Evolutionary conservation across 306 rosid genomes (phyloP).

Genomic region (Prosopis cineraria): DNA sequence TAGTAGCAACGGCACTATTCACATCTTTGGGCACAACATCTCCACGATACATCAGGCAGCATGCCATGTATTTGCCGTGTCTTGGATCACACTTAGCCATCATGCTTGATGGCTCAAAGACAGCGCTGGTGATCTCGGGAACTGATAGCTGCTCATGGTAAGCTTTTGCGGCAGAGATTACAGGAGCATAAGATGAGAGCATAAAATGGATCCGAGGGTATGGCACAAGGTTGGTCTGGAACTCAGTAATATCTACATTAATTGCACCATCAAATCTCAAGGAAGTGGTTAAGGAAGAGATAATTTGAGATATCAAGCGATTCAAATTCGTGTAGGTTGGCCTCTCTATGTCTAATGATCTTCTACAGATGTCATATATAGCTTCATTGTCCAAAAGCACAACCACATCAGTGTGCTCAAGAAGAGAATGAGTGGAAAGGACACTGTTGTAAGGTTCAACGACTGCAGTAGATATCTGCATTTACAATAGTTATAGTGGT

Average conservation of each 20-base stretch:
- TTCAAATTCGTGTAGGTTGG: slow-evolving; percentile 71
- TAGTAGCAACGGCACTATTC: slow-evolving; percentile 59
- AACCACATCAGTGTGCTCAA: slow-evolving; percentile 72
- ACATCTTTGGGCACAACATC: slow-evolving; percentile 77
- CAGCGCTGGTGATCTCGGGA: slow-evolving; percentile 74
- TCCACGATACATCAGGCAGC: slow-evolving; percentile 82
- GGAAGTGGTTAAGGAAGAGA: slow-evolving; percentile 79
- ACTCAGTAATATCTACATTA: slow-evolving; percentile 70
- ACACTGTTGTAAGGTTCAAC: slow-evolving; percentile 82
- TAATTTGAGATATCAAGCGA: slow-evolving; percentile 66
- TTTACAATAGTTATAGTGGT: slow-evolving; percentile 3
- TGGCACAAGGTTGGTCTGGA: slow-evolving; percentile 77
- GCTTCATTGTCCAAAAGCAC: slow-evolving; percentile 83
- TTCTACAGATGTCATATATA: slow-evolving; percentile 74
- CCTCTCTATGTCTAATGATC: slow-evolving; percentile 71
- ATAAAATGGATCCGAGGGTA: slow-evolving; percentile 82
- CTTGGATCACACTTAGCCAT: slow-evolving; percentile 89
- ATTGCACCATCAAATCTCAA: slow-evolving; percentile 82
- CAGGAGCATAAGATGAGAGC: slow-evolving; percentile 79
- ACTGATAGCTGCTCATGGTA: slow-evolving; percentile 71
- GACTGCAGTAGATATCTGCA: slow-evolving; percentile 78
- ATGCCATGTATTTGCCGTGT: slow-evolving; percentile 82
- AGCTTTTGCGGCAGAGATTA: slow-evolving; percentile 67
- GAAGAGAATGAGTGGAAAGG: slow-evolving; percentile 68
- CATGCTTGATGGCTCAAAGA: slow-evolving; percentile 75